A percentile compares a stretch with the other conserved stretches of the same genome.
Conservation (phyloP, 2,329 filamentous ascomycete genomes). For the Coniochaeta ligniaria region DNA sequence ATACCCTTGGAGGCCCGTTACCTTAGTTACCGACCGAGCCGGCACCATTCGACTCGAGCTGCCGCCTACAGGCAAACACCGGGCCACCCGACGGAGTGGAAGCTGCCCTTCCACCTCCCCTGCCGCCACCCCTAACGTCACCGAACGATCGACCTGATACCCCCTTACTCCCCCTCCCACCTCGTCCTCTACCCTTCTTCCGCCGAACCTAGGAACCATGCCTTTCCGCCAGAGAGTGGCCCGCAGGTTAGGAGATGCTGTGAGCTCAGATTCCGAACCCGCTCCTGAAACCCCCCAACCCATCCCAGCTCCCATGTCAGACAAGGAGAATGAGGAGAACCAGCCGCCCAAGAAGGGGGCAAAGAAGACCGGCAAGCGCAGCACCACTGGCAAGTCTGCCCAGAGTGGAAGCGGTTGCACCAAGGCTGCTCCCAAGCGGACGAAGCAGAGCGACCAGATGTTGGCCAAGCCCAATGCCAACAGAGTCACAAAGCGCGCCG, state of each 20-base stretch:
- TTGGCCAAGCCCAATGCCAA: background rate
- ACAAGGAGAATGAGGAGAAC: background rate
- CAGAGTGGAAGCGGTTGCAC: background rate
- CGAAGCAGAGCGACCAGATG: background rate
- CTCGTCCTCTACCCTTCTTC: background rate
- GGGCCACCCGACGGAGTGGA: background rate
- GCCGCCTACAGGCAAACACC: background rate
- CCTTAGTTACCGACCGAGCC: background rate
- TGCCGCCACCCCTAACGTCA: background rate
- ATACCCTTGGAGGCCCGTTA: background rate
- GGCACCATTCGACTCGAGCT: background rate
- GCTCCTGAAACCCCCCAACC: background rate
- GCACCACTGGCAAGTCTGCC: background rate
- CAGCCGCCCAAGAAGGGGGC: background rate
- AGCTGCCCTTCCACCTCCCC: background rate
- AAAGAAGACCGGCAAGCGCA: background rate
- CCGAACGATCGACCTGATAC: background rate
- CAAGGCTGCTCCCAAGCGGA: slow-evolving; percentile 1
- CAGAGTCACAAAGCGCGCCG: slow-evolving; percentile 1
- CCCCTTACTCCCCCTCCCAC: background rate
- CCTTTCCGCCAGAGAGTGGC: slow-evolving; percentile 1
- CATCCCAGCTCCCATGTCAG: background rate
- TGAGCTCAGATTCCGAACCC: slow-evolving; percentile 1
- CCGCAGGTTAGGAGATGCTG: slow-evolving; percentile 3
- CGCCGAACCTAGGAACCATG: background rate